Conservation (phyloP, 2,329 filamentous ascomycete species). For the Trichoderma guizhouense region DNA sequence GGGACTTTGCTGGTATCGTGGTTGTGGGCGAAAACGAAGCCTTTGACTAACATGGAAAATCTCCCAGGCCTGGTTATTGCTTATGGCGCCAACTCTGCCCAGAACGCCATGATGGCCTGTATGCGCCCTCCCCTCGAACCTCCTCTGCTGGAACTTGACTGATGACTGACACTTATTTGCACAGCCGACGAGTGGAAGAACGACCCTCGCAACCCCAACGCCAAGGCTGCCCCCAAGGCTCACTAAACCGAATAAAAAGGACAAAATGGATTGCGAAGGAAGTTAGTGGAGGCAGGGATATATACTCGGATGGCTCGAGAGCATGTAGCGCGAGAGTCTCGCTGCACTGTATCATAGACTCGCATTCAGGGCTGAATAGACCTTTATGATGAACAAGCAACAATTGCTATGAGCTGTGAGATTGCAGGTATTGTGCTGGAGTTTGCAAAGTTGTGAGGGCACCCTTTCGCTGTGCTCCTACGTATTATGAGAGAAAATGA, state of each 20-base stretch:
- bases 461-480: too few relatives aligned
- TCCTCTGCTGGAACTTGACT: not conserved
- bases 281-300: constrained; percentile 26
- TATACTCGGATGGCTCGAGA: constrained; percentile 29
- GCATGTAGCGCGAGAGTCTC: constrained; percentile 13
- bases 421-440: not conserved
- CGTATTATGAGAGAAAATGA: not conserved
- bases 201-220: constrained; percentile 82
- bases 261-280: constrained; percentile 15
- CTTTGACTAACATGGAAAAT: constrained; percentile 23
- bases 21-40: not conserved
- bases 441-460: not conserved
- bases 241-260: constrained; percentile 39
- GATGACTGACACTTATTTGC: constrained; percentile 25
- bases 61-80: constrained; percentile 72
- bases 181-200: constrained; percentile 94
- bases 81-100: constrained; percentile 86
- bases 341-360: constrained; percentile 42
- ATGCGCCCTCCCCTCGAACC: constrained; percentile 30
- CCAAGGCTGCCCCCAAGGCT: constrained; percentile 40
- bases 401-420: not conserved
- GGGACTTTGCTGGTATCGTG: not conserved
- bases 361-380: constrained; percentile 35
- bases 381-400: constrained; percentile 24
- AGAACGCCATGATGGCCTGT: constrained; percentile 76